Conservation (phyloP, 2,329 filamentous ascomycete species). For the Diaporthe ampelina region DNA sequence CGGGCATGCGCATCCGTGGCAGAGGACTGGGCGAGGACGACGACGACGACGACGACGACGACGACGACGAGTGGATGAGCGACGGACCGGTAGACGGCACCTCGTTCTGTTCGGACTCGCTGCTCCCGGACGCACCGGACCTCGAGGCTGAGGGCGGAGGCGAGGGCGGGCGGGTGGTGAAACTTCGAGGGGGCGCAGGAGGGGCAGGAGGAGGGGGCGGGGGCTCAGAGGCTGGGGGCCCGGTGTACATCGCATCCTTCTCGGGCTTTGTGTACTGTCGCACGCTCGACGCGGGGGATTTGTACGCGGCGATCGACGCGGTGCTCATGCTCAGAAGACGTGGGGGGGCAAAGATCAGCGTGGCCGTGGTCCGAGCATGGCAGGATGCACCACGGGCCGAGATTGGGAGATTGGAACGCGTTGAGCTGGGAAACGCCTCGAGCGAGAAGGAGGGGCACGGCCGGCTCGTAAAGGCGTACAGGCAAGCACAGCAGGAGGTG, state of each 20-base stretch:
- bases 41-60: not conserved
- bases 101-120: conserved; percentile 15
- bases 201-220: not conserved
- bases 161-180: not conserved
- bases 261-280: conserved; percentile 5
- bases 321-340: conserved; percentile 18
- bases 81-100: not conserved
- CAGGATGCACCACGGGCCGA: not conserved
- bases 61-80: not conserved
- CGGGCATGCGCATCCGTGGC: not conserved
- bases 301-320: conserved; percentile 36
- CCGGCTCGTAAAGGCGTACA: not conserved
- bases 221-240: not conserved
- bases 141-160: not conserved
- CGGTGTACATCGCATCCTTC: not conserved
- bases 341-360: not conserved
- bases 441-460: not conserved
- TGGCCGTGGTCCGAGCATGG: not conserved
- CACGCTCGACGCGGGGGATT: not conserved
- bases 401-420: not conserved
- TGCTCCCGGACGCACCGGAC: conserved; percentile 4
- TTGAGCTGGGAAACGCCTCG: not conserved
- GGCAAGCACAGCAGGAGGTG: not conserved
- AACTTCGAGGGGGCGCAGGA: conserved; percentile 24
- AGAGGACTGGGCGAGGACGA: not conserved